Evolutionary conservation across 257 asterid genomes (phyloP).

Genomic region (Nicotiana obtusifolia): DNA sequence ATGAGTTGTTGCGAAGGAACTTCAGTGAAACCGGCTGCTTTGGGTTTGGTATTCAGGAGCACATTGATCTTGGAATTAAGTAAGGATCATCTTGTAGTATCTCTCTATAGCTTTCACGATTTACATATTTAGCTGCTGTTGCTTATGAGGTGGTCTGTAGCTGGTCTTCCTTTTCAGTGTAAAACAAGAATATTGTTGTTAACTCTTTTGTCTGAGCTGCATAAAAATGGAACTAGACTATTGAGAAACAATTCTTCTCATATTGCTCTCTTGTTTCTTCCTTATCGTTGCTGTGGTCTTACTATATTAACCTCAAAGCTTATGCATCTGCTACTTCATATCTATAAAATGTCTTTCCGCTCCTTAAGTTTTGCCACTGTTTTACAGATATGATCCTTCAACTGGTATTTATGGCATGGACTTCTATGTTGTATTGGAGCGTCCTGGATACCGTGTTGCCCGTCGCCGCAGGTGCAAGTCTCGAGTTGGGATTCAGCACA

Average conservation of each 20-base stretch:
- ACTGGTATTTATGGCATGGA: constrained; percentile 87
- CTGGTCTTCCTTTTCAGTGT: not conserved
- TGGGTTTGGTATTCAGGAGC: constrained; percentile 82
- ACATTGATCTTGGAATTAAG: constrained; percentile 84
- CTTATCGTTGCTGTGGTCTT: not conserved
- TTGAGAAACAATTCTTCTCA: not conserved
- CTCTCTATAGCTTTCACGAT: not conserved
- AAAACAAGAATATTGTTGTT: not conserved
- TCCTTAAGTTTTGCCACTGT: not conserved
- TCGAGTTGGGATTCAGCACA: constrained; percentile 72
- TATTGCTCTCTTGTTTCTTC: not conserved
- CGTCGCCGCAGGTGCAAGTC: constrained; percentile 79
- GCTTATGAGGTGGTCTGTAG: not conserved
- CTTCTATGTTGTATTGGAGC: constrained; percentile 59
- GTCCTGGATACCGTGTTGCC: constrained; percentile 74
- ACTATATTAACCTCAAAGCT: not conserved
- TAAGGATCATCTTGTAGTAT: constrained; percentile 24
- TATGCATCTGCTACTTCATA: not conserved
- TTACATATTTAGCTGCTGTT: not conserved
- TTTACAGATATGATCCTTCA: constrained; percentile 62
- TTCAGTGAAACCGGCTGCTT: constrained; percentile 75
- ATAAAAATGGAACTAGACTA: not conserved
- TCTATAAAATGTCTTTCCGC: not conserved
- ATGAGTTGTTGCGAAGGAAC: constrained; percentile 53
- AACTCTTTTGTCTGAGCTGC: not conserved